These are phyloP conservation scores for Oryza glaberrima DNA, from an alignment of 176 grass and related monocot species.

Conservation along the genomic window DNA sequence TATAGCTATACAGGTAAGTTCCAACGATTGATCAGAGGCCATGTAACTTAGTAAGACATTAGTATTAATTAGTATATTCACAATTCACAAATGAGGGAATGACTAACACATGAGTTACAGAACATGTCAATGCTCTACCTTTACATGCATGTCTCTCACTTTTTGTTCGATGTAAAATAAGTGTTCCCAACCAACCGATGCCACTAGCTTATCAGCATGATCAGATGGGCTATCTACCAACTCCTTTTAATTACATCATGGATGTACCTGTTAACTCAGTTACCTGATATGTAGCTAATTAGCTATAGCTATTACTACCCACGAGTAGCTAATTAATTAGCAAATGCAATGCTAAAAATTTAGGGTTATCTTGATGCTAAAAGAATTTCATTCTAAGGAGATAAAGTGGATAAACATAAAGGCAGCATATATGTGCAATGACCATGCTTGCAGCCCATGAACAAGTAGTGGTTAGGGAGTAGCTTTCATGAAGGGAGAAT, in stretches of 20 bases:
- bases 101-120: neutral
- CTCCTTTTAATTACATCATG: neutral
- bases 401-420: slow-evolving; percentile 32
- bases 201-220: slow-evolving; percentile 48
- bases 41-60: neutral
- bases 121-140: neutral
- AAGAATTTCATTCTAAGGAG: slow-evolving; percentile 8
- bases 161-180: slow-evolving; percentile 36
- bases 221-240: slow-evolving; percentile 43
- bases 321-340: neutral
- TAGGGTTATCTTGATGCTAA: slow-evolving; percentile 7
- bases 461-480: slow-evolving; percentile 45
- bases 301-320: slow-evolving; percentile 2
- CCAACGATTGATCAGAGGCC: neutral
- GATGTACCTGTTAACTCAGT: neutral
- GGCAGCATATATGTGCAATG: slow-evolving; percentile 7
- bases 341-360: neutral
- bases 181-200: slow-evolving; percentile 30
- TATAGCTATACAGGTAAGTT: neutral
- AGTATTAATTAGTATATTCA: neutral
- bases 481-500: slow-evolving; percentile 51
- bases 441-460: slow-evolving; percentile 27
- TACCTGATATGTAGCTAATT: neutral
- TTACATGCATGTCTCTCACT: slow-evolving; percentile 14
- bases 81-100: neutral